phyloP scores from a whole-genome alignment of 2,329 filamentous ascomycete species.

The Colletotrichum musae region DNA sequence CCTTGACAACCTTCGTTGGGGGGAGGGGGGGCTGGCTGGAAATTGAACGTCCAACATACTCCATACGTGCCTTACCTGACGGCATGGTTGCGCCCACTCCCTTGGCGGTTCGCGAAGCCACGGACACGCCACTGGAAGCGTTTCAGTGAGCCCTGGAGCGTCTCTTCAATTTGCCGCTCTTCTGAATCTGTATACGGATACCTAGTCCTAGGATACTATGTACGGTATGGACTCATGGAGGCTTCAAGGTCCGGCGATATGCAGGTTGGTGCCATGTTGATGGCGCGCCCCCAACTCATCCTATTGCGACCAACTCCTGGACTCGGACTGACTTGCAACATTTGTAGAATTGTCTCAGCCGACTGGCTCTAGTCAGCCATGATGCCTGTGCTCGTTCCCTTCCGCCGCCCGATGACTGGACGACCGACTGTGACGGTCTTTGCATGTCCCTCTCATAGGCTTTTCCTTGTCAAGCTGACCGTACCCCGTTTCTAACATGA shows the following conservation, averaged over 20 bases:
- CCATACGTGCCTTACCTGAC: too few relatives aligned
- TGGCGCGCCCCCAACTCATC: not conserved
- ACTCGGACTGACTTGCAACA: constrained; percentile 12
- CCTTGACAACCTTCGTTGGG: not conserved
- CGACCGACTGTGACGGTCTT: constrained; percentile 16
- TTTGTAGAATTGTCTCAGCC: constrained; percentile 12
- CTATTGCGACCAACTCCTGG: constrained; percentile 22
- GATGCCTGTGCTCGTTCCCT: constrained; percentile 7
- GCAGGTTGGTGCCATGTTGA: constrained; percentile 3
- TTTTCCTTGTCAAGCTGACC: constrained; percentile 21
- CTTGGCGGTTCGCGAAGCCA: not conserved
- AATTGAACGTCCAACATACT: not conserved
- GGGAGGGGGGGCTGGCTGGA: not conserved
- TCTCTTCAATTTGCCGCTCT: constrained; percentile 10
- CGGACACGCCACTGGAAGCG: constrained; percentile 6
- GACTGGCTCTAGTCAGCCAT: constrained; percentile 20
- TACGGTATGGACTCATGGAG: not conserved
- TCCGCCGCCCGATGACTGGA: constrained; percentile 29
- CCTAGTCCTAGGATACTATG: too few relatives aligned
- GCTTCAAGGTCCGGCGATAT: constrained; percentile 3
- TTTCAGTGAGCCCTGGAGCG: not conserved
- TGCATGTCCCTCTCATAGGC: constrained; percentile 17
- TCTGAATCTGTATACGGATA: too few relatives aligned
- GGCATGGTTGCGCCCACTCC: constrained; percentile 9
- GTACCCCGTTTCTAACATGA: constrained; percentile 33